These are phyloP conservation scores for Blakeslea trispora DNA, from an alignment of 371 early-diverging fungal species.

Conservation along the genomic window DNA sequence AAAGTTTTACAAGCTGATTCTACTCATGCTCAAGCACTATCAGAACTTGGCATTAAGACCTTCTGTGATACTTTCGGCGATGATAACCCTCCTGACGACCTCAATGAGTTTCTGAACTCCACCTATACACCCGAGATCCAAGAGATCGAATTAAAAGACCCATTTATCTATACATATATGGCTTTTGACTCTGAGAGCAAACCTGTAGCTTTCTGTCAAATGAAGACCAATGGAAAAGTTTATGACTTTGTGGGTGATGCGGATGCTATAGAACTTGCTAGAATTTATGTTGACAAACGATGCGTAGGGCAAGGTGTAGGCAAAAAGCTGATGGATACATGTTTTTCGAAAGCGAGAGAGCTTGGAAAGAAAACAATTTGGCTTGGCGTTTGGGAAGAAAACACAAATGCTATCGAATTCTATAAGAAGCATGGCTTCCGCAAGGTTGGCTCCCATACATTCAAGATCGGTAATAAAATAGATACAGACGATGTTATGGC, in stretches of 20 bases:
- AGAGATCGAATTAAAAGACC: conserved; percentile 23
- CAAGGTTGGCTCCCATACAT: conserved; percentile 29
- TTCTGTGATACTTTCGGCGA: conserved; percentile 27
- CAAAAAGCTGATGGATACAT: conserved; percentile 10
- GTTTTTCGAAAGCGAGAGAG: conserved; percentile 14
- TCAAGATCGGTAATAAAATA: conserved; percentile 26
- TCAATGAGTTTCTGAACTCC: conserved; percentile 19
- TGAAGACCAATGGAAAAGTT: conserved; percentile 16
- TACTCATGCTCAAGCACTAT: conserved; percentile 14
- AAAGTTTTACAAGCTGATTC: not conserved
- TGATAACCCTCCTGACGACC: conserved; percentile 16
- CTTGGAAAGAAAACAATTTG: conserved; percentile 32
- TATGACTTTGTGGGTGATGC: conserved; percentile 30
- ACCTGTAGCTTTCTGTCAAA: conserved; percentile 31
- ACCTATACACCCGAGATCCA: conserved; percentile 23
- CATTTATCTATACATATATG: conserved; percentile 20
- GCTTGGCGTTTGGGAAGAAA: conserved; percentile 44
- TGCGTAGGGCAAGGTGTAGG: conserved; percentile 31
- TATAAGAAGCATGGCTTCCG: conserved; percentile 27
- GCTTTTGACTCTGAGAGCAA: conserved; percentile 16
- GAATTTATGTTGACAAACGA: conserved; percentile 33
- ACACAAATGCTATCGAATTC: conserved; percentile 28
- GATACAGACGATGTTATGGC: conserved; percentile 32
- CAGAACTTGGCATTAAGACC: conserved; percentile 17
- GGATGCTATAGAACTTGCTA: conserved; percentile 30